Evolutionary conservation across 495 filamentous ascomycete species (phyloP).

Genomic region (Zalerion maritima): DNA sequence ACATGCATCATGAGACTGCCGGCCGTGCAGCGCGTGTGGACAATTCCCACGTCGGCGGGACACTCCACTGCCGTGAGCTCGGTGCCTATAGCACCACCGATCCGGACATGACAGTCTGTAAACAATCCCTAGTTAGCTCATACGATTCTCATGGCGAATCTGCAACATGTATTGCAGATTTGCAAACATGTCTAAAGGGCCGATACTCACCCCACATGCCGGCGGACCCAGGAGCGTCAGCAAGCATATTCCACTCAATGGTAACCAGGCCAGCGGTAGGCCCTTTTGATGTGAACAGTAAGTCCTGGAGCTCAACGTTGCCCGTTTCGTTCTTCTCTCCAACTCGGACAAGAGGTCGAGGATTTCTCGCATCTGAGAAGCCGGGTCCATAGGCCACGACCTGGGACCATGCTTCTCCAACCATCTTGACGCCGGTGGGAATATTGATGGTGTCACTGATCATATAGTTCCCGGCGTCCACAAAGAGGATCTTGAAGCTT

Average conservation of each 20-base stretch:
- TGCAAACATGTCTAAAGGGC: too few relatives aligned
- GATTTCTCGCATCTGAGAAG: slow-evolving; percentile 34
- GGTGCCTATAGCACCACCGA: slow-evolving; percentile 54
- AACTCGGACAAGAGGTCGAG: slow-evolving; percentile 36
- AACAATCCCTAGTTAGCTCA: too few relatives aligned
- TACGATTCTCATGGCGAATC: too few relatives aligned
- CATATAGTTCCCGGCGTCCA: slow-evolving; percentile 38
- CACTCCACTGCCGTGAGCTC: slow-evolving; percentile 49
- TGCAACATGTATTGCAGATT: too few relatives aligned
- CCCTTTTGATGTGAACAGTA: slow-evolving; percentile 29
- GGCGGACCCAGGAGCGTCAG: slow-evolving; percentile 27
- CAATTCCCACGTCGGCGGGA: slow-evolving; percentile 17
- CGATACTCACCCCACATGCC: too few relatives aligned
- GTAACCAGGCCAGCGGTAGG: slow-evolving; percentile 24
- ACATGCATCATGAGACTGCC: slow-evolving; percentile 53
- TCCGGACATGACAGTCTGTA: slow-evolving; percentile 66
- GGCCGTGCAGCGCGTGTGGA: slow-evolving; percentile 29
- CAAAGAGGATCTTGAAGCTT: slow-evolving; percentile 55
- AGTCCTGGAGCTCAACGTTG: slow-evolving; percentile 40
- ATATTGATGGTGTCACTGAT: slow-evolving; percentile 29
- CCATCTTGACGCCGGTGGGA: slow-evolving; percentile 33
- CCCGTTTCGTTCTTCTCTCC: slow-evolving; percentile 36
- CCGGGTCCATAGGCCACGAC: slow-evolving; percentile 28
- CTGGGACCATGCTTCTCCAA: slow-evolving; percentile 25
- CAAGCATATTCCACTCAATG: slow-evolving; percentile 11